These are phyloP conservation scores for Candida jianshihensis DNA, from an alignment of 805 yeast species.

Conservation along the genomic window DNA sequence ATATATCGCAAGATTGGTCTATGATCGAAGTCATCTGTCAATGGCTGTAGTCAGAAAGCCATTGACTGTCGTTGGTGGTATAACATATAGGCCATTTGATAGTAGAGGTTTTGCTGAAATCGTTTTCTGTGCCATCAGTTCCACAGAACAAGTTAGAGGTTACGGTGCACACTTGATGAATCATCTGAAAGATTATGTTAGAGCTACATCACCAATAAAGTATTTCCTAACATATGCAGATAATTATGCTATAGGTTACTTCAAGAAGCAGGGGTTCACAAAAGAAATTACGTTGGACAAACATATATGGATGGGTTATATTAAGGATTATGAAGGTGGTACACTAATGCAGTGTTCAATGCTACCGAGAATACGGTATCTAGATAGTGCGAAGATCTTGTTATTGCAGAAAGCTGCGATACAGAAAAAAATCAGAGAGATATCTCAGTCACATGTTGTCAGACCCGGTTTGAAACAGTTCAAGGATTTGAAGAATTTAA, in stretches of 20 bases:
- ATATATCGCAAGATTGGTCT: slow-evolving; percentile 89
- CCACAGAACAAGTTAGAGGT: slow-evolving; percentile 96
- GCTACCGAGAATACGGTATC: slow-evolving; percentile 81
- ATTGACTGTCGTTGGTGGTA: slow-evolving; percentile 94
- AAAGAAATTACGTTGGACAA: slow-evolving; percentile 86
- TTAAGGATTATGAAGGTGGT: slow-evolving; percentile 98
- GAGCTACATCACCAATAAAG: slow-evolving; percentile 77
- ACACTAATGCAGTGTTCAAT: slow-evolving; percentile 96
- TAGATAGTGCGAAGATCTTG: slow-evolving; percentile 82
- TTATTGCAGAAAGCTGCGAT: slow-evolving; percentile 89
- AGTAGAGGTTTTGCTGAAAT: slow-evolving; percentile 91
- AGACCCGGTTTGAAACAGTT: slow-evolving; percentile 78
- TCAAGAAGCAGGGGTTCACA: slow-evolving; percentile 96
- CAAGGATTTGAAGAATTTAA: slow-evolving; percentile 37
- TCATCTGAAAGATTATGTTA: slow-evolving; percentile 91
- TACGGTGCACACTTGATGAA: slow-evolving; percentile 99
- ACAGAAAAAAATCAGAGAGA: slow-evolving; percentile 69
- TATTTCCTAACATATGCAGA: slow-evolving; percentile 95
- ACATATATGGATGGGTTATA: slow-evolving; percentile 94
- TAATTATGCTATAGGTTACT: slow-evolving; percentile 97
- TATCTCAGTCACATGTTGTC: slow-evolving; percentile 73
- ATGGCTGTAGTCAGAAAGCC: slow-evolving; percentile 96
- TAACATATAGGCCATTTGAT: slow-evolving; percentile 92
- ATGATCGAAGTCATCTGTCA: slow-evolving; percentile 88
- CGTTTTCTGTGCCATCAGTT: slow-evolving; percentile 95